Conservation (phyloP, 176 grass and related monocot species). For the Echinochloa phyllopogon region DNA sequence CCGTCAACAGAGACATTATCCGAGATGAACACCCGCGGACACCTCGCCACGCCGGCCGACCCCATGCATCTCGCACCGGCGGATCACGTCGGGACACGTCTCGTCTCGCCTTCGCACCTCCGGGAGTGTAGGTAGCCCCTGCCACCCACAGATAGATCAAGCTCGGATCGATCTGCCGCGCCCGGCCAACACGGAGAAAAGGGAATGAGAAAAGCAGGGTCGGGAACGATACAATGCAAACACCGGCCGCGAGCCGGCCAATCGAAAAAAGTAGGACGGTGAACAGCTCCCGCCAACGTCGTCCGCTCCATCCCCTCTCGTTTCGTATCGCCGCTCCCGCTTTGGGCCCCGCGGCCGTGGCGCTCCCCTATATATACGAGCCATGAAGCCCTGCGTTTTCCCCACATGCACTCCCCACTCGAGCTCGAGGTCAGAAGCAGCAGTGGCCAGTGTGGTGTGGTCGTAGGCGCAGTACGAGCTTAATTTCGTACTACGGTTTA, state of each 20-base stretch:
- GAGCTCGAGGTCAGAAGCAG: not conserved
- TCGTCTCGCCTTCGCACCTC: not conserved
- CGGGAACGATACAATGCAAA: not conserved
- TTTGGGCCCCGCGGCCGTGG: not conserved
- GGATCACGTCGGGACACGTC: slow-evolving; percentile 38
- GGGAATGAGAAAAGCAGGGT: not conserved
- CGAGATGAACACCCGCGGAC: not conserved
- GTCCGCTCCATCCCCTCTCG: slow-evolving; percentile 38
- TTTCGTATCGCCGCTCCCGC: not conserved
- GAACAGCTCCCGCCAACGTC: slow-evolving; percentile 39
- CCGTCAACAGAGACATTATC: slow-evolving; percentile 26
- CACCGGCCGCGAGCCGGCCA: not conserved
- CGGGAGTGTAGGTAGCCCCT: not conserved
- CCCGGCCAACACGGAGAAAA: not conserved
- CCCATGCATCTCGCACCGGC: not conserved
- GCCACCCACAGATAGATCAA: not conserved
- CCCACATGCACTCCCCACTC: slow-evolving; percentile 11
- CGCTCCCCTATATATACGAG: slow-evolving; percentile 31
- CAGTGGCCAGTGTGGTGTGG: not conserved
- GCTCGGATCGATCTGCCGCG: slow-evolving; percentile 23
- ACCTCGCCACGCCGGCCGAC: not conserved
- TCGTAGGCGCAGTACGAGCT: not conserved
- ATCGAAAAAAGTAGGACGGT: not conserved
- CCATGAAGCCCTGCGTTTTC: slow-evolving; percentile 28
- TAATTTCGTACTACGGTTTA: not conserved